Percentiles rank a stretch among this genome's conserved stretches.
phyloP scores from a whole-genome alignment of 1,284 basidiomycete species.

The Fomes fomentarius region DNA sequence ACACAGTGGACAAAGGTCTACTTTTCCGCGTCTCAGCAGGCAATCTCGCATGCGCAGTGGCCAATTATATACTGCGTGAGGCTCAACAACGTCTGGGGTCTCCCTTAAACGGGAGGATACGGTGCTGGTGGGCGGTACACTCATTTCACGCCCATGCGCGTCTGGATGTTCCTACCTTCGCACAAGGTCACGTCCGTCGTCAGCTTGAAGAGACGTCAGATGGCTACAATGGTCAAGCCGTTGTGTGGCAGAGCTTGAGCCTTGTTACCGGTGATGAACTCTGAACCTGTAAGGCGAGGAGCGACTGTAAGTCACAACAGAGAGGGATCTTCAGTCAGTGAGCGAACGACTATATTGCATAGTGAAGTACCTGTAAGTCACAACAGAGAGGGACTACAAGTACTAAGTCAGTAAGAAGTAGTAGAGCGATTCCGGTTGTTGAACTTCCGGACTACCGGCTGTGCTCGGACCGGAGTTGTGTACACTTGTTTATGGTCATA shows the following conservation, averaged over 20 bases:
- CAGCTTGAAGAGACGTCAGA: constrained; percentile 46
- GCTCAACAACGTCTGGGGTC: neutral
- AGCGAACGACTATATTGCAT: no score
- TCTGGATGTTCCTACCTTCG: constrained; percentile 76
- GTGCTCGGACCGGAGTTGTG: no score
- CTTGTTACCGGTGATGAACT: no score
- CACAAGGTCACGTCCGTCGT: constrained; percentile 61
- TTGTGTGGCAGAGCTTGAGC: constrained; percentile 63
- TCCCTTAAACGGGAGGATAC: constrained; percentile 43
- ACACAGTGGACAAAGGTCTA: constrained; percentile 60
- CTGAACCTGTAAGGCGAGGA: no score
- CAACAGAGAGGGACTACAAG: no score
- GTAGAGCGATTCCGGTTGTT: no score
- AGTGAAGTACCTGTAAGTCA: no score
- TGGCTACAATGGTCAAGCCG: constrained; percentile 37
- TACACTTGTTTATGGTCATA: no score
- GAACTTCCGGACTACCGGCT: no score
- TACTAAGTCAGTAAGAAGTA: no score
- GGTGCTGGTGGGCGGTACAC: constrained; percentile 61
- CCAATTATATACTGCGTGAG: neutral
- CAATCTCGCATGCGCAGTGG: neutral
- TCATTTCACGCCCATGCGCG: constrained; percentile 69
- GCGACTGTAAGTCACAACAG: no score
- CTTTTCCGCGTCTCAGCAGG: neutral
- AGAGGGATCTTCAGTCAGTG: no score